Percentiles rank a stretch among this genome's conserved stretches.
Evolutionary conservation across 768 basidiomycete genomes (phyloP).

Genomic region (Pleurotus sapidus): DNA sequence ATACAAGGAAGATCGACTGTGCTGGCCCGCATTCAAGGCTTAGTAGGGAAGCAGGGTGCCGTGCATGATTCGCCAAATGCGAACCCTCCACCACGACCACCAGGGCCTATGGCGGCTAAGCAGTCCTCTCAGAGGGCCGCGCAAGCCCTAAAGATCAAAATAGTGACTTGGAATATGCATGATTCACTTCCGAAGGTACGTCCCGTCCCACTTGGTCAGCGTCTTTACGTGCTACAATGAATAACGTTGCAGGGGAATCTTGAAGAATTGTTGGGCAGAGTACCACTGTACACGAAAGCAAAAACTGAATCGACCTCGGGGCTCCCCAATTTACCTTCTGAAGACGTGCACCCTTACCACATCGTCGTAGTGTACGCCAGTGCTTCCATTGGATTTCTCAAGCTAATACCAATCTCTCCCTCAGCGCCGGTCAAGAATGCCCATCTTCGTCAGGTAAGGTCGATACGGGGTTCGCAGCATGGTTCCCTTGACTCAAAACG

Average conservation of each 20-base stretch:
- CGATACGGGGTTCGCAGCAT: neutral
- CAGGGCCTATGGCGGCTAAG: constrained; percentile 19
- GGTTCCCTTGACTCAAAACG: too few species aligned
- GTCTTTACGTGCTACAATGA: neutral
- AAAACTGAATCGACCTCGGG: constrained; percentile 19
- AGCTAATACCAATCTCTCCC: neutral
- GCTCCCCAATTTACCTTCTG: constrained; percentile 48
- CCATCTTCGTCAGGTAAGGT: constrained; percentile 68
- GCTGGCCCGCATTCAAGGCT: constrained; percentile 47
- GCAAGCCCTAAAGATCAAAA: constrained; percentile 60
- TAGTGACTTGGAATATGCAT: constrained; percentile 86
- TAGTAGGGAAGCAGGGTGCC: constrained; percentile 40
- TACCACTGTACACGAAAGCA: constrained; percentile 39
- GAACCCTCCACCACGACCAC: constrained; percentile 18
- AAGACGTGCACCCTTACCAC: constrained; percentile 68
- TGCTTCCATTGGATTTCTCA: neutral
- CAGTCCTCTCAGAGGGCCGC: constrained; percentile 22
- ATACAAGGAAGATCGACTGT: constrained; percentile 33
- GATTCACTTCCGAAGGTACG: constrained; percentile 73
- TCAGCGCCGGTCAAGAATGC: constrained; percentile 70
- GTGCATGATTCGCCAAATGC: constrained; percentile 16
- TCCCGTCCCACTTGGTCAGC: neutral
- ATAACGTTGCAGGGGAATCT: constrained; percentile 58
- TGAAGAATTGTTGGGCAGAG: constrained; percentile 64
- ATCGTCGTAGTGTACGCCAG: constrained; percentile 68